These are phyloP conservation scores for Coemansia linderi DNA, from an alignment of 371 early-diverging fungal species.

Conservation along the genomic window DNA sequence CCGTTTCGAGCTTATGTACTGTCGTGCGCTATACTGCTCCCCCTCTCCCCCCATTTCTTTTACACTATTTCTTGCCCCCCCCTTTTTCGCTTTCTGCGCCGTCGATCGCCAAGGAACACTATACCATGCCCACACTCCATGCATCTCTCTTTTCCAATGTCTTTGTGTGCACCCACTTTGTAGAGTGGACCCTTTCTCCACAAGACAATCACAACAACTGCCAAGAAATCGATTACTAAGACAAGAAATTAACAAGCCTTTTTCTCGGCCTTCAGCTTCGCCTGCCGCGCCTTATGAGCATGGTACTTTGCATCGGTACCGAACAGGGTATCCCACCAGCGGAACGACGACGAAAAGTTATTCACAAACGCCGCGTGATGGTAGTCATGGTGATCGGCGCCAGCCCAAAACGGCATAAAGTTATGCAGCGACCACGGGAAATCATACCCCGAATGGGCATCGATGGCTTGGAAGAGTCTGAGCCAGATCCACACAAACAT, in stretches of 20 bases:
- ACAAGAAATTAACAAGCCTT: conserved; percentile 3
- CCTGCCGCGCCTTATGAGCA: conserved; percentile 54
- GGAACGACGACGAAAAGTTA: conserved; percentile 78
- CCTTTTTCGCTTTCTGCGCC: background rate
- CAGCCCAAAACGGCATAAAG: conserved; percentile 74
- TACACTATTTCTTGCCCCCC: background rate
- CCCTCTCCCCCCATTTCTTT: background rate
- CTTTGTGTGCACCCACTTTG: background rate
- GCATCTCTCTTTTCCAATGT: background rate
- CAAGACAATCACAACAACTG: background rate
- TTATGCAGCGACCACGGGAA: conserved; percentile 88
- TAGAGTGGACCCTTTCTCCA: background rate
- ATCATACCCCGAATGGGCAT: conserved; percentile 93
- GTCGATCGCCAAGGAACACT: background rate
- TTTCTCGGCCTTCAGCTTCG: conserved; percentile 9
- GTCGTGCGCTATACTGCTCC: background rate
- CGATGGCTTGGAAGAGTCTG: conserved; percentile 81
- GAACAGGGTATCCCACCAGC: conserved; percentile 81
- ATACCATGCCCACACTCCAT: background rate
- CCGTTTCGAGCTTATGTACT: conserved; percentile 3
- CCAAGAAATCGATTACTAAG: background rate
- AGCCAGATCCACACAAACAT: conserved; percentile 78
- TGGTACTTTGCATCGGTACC: conserved; percentile 80
- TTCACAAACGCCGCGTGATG: conserved; percentile 82
- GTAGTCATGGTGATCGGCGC: conserved; percentile 84